Percentiles rank a stretch among this genome's conserved stretches.
Conservation (phyloP, 345 rosid genomes). For the Zanthoxylum bungeanum region DNA sequence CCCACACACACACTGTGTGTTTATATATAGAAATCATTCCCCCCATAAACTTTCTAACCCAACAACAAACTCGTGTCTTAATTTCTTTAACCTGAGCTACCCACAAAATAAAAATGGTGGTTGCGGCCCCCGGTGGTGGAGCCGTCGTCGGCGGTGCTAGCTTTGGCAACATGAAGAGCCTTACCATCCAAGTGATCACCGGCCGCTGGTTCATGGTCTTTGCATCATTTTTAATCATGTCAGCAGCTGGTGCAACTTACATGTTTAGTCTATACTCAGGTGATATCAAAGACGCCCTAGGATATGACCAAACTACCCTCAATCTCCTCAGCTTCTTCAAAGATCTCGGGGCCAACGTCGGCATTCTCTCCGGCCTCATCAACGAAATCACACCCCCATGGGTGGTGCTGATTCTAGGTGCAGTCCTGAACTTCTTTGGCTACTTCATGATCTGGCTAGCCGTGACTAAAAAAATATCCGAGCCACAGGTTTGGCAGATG, state of each 20-base stretch:
- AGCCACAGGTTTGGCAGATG: constrained; percentile 53
- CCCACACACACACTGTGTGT: neutral
- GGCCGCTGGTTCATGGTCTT: constrained; percentile 66
- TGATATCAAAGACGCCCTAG: constrained; percentile 32
- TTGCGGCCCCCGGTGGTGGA: constrained; percentile 1
- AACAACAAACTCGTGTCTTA: neutral
- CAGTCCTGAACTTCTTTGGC: constrained; percentile 52
- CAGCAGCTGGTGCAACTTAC: constrained; percentile 61
- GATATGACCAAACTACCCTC: constrained; percentile 63
- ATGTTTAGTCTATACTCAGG: constrained; percentile 52
- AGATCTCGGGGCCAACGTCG: constrained; percentile 55
- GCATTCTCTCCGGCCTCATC: constrained; percentile 54
- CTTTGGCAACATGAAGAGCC: constrained; percentile 22
- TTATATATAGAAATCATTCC: neutral
- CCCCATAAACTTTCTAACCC: neutral
- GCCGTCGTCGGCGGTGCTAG: neutral
- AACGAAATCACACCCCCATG: constrained; percentile 68
- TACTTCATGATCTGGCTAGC: constrained; percentile 72
- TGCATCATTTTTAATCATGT: constrained; percentile 57
- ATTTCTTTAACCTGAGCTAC: neutral
- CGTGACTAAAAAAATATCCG: constrained; percentile 40
- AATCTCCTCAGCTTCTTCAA: constrained; percentile 62
- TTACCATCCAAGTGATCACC: constrained; percentile 32
- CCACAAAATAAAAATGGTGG: constrained; percentile 24
- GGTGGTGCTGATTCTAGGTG: constrained; percentile 58